phyloP scores from a whole-genome alignment of 2,329 filamentous ascomycete species.

The Fusarium sambucinum region DNA sequence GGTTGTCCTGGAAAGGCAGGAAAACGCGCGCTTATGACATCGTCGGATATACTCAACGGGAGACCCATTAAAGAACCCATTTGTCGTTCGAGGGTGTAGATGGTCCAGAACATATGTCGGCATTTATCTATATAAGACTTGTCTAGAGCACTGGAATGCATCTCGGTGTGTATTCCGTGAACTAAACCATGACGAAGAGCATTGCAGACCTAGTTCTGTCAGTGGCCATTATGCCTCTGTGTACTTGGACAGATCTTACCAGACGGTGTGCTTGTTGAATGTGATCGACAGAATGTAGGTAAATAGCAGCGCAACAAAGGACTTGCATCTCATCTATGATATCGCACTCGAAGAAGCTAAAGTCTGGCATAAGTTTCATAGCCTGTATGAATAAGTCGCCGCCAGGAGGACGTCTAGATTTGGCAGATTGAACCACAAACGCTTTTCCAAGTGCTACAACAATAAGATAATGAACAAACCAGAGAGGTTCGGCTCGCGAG shows the following conservation, averaged over 20 bases:
- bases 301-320: conserved; percentile 34
- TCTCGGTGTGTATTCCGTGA: conserved; percentile 39
- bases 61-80: conserved; percentile 38
- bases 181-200: conserved; percentile 30
- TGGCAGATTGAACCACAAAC: conserved; percentile 38
- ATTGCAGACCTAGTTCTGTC: conserved; percentile 22
- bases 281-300: conserved; percentile 29
- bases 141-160: conserved; percentile 28
- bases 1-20: conserved; percentile 23
- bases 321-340: conserved; percentile 37
- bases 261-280: conserved; percentile 27
- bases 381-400: conserved; percentile 37
- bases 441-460: conserved; percentile 40
- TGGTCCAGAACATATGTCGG: conserved; percentile 33
- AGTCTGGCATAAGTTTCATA: conserved; percentile 40
- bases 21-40: conserved; percentile 32
- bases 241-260: background rate
- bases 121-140: conserved; percentile 32
- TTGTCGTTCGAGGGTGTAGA: conserved; percentile 37
- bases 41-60: conserved; percentile 35
- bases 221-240: fast-evolving
- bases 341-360: conserved; percentile 33
- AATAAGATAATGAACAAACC: conserved; percentile 41
- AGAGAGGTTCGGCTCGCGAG: conserved; percentile 14
- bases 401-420: conserved; percentile 32